A percentile compares a stretch with the other conserved stretches of the same genome.
Evolutionary conservation across 1,284 basidiomycete species (phyloP).

Genomic region (Neolentinus lepideus): DNA sequence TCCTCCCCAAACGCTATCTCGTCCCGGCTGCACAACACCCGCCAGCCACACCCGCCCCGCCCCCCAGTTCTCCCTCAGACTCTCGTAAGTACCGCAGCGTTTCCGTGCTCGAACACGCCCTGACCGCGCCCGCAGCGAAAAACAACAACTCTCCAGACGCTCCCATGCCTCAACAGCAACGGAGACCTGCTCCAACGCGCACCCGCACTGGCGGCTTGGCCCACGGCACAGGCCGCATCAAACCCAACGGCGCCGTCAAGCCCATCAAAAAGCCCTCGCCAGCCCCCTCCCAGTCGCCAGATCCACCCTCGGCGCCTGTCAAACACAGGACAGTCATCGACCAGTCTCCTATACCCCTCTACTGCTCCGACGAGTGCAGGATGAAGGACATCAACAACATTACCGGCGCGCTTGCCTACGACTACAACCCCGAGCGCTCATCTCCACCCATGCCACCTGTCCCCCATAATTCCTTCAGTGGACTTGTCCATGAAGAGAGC

Average conservation of each 20-base stretch:
- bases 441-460: slow-evolving; percentile 32
- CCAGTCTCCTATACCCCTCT: slow-evolving; percentile 65
- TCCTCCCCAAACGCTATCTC: slow-evolving; percentile 57
- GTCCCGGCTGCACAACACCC: slow-evolving; percentile 32
- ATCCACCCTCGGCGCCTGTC: slow-evolving; percentile 22
- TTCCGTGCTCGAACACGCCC: slow-evolving; percentile 7
- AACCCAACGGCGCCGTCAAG: slow-evolving; percentile 46
- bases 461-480: slow-evolving; percentile 29
- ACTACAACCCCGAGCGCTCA: slow-evolving; percentile 36
- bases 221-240: slow-evolving; percentile 53
- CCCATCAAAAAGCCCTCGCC: slow-evolving; percentile 17
- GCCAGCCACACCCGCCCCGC: slow-evolving; percentile 22
- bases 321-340: slow-evolving; percentile 65
- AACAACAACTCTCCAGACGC: slow-evolving; percentile 14
- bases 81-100: slow-evolving; percentile 21
- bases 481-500: slow-evolving; percentile 19
- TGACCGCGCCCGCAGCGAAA: slow-evolving; percentile 20
- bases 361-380: slow-evolving; percentile 72
- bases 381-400: slow-evolving; percentile 43
- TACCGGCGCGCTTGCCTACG: slow-evolving; percentile 32
- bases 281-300: slow-evolving; percentile 10
- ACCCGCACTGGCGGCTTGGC: slow-evolving; percentile 42
- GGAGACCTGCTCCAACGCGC: slow-evolving; percentile 31
- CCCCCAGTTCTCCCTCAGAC: slow-evolving; percentile 18
- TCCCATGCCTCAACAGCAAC: slow-evolving; percentile 23